Evolutionary conservation across 1,139 yeast species (phyloP).

Genomic region (Chernovozyma aurita): DNA sequence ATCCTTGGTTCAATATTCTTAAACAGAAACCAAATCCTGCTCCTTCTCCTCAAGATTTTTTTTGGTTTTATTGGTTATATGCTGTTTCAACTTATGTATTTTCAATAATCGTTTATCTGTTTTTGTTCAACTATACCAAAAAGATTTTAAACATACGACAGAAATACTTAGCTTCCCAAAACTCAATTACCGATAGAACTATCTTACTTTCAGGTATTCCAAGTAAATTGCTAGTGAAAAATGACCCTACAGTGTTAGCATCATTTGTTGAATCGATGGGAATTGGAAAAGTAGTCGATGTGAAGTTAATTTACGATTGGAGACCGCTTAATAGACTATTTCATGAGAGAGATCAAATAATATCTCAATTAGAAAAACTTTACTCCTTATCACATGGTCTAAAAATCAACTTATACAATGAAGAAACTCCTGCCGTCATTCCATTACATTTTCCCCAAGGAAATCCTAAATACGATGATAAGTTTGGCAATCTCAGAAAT

Average conservation of each 20-base stretch:
- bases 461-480: constrained; percentile 1
- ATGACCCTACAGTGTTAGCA: constrained; percentile 38
- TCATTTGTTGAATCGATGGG: constrained; percentile 57
- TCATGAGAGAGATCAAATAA: constrained; percentile 25
- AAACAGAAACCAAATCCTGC: background rate
- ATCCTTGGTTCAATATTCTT: constrained; percentile 1
- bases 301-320: constrained; percentile 56
- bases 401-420: constrained; percentile 36
- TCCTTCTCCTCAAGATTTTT: constrained; percentile 2
- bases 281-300: constrained; percentile 54
- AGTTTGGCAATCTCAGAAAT: constrained; percentile 1
- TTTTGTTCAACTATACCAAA: constrained; percentile 64
- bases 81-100: constrained; percentile 84
- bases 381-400: constrained; percentile 45
- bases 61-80: constrained; percentile 62
- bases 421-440: constrained; percentile 25
- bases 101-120: constrained; percentile 62
- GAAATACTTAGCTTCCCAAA: constrained; percentile 77
- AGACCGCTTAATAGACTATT: constrained; percentile 41
- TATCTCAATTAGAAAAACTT: constrained; percentile 39
- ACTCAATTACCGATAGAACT: constrained; percentile 89
- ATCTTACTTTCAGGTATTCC: constrained; percentile 86
- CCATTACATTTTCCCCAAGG: constrained; percentile 6
- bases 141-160: constrained; percentile 76
- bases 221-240: constrained; percentile 33